phyloP scores from a whole-genome alignment of 257 asterid species.

The Solanum boliviense region DNA sequence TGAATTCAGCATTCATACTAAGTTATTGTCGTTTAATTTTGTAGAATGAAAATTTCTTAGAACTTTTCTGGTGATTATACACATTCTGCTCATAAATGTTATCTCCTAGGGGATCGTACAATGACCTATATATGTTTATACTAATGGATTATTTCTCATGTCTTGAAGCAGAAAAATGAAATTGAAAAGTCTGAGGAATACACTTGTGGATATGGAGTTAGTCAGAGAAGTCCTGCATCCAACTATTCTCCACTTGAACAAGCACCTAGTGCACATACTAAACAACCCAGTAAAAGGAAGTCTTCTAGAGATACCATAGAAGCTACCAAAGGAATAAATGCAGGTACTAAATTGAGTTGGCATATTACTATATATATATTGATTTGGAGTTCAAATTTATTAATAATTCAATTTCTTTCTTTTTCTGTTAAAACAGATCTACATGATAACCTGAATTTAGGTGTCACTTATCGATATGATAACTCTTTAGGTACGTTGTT shows the following conservation, averaged over 20 bases:
- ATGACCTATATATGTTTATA: background rate
- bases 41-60: background rate
- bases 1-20: background rate
- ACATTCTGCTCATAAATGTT: background rate
- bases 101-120: background rate
- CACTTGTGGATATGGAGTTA: background rate
- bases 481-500: constrained; percentile 64
- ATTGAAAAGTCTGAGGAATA: background rate
- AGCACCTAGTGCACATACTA: background rate
- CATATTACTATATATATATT: background rate
- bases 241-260: background rate
- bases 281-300: background rate
- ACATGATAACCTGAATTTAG: constrained; percentile 25
- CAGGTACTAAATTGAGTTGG: background rate
- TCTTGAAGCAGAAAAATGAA: background rate
- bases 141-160: background rate
- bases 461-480: constrained; percentile 49
- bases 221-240: background rate
- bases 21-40: background rate
- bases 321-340: background rate
- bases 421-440: constrained; percentile 20
- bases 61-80: background rate
- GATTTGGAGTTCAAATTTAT: background rate
- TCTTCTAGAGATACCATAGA: background rate
- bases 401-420: constrained; percentile 4